phyloP scores from a whole-genome alignment of 129 eudicot species.

The Saposhnikovia divaricata region DNA sequence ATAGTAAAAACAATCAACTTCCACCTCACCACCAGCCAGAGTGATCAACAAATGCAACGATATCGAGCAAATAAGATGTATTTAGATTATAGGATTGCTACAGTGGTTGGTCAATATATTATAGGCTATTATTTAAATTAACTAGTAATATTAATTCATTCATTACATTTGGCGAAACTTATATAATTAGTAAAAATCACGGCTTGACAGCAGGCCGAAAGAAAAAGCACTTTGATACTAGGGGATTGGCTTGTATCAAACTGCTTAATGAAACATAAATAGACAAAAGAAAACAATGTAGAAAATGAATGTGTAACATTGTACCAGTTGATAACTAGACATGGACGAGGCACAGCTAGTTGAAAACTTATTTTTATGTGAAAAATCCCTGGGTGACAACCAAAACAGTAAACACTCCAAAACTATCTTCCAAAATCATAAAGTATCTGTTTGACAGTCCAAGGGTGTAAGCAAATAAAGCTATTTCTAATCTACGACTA shows the following conservation, averaged over 20 bases:
- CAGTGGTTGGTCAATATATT: not conserved
- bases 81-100: not conserved
- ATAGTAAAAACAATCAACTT: not conserved
- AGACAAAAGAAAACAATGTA: not conserved
- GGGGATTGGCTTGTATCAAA: not conserved
- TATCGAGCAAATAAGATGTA: not conserved
- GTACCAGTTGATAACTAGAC: not conserved
- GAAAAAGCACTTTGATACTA: not conserved
- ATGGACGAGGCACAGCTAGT: not conserved
- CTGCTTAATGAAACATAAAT: not conserved
- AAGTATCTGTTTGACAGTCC: no score
- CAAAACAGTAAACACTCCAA: not conserved
- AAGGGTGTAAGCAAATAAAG: no score
- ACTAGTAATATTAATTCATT: not conserved
- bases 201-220: not conserved
- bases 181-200: not conserved
- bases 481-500: no score
- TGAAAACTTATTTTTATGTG: not conserved
- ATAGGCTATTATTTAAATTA: not conserved
- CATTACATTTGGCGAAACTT: not conserved
- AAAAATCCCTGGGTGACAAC: no score
- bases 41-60: not conserved
- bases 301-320: not conserved
- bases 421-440: not conserved
- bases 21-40: not conserved